phyloP scores from a whole-genome alignment of 78 protist genomes.

The Cavenderia fasciculata region DNA sequence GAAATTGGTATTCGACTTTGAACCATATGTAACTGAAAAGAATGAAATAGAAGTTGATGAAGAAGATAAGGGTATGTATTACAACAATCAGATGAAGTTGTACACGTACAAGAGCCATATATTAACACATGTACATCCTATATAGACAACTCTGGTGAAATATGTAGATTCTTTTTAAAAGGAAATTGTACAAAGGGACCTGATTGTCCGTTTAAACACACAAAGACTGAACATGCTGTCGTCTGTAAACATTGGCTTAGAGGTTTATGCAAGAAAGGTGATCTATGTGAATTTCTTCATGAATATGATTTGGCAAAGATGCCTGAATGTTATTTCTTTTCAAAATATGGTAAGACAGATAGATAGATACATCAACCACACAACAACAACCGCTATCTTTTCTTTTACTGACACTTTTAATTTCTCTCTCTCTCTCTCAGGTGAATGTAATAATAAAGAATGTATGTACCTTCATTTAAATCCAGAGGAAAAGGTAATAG shows the following conservation, averaged over 20 bases:
- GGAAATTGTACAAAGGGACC: conserved; percentile 75
- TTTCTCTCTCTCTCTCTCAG: conserved; percentile 5
- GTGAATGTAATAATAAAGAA: conserved; percentile 88
- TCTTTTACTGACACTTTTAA: neutral
- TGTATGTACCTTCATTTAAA: conserved; percentile 90
- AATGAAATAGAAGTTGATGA: conserved; percentile 52
- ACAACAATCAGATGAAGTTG: neutral
- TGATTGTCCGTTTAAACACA: conserved; percentile 77
- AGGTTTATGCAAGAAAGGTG: conserved; percentile 95
- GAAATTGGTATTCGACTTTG: conserved; percentile 57
- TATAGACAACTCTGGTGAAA: conserved; percentile 40
- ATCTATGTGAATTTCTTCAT: conserved; percentile 93
- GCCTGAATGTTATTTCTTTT: conserved; percentile 92
- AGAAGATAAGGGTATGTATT: conserved; percentile 16
- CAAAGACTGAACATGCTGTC: conserved; percentile 75
- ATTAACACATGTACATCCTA: neutral
- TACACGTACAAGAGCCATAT: neutral
- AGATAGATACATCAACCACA: neutral
- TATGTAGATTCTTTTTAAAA: conserved; percentile 70
- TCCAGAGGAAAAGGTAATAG: conserved; percentile 87
- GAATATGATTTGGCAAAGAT: conserved; percentile 90
- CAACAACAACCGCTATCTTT: neutral
- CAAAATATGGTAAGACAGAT: conserved; percentile 71
- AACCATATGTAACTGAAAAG: conserved; percentile 43
- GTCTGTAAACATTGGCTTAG: conserved; percentile 97